phyloP scores from a whole-genome alignment of 139 green algal genomes.

The Chlamydomonas eustigma region DNA sequence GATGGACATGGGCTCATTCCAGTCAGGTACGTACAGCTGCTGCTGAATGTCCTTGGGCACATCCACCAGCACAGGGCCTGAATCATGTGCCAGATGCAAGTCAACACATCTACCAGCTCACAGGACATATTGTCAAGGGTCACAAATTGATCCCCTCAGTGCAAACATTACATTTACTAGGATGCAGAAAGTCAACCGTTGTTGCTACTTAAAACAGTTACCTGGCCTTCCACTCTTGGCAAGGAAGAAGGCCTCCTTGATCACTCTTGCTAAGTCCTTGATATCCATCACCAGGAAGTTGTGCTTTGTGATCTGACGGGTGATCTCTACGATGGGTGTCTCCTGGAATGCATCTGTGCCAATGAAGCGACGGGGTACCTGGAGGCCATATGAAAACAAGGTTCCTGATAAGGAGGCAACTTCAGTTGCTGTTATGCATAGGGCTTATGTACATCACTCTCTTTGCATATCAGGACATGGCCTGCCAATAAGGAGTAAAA shows the following conservation, averaged over 20 bases:
- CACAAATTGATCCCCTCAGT: no score
- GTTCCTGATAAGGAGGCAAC: no score
- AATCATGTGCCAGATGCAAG: neutral
- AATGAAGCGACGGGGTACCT: slow-evolving; percentile 59
- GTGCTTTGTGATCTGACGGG: slow-evolving; percentile 99
- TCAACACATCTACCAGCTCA: no score
- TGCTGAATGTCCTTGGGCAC: slow-evolving; percentile 99
- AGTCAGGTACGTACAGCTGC: slow-evolving; percentile 88
- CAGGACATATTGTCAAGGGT: no score
- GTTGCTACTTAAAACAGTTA: slow-evolving; percentile 13
- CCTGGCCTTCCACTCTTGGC: slow-evolving; percentile 85
- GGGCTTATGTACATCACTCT: no score
- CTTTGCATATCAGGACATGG: no score
- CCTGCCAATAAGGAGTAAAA: no score
- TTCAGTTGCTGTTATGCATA: no score
- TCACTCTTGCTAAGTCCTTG: slow-evolving; percentile 88
- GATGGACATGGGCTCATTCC: slow-evolving; percentile 78
- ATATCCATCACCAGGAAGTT: slow-evolving; percentile 99
- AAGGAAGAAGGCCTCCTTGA: slow-evolving; percentile 97
- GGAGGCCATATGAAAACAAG: no score
- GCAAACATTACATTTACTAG: no score
- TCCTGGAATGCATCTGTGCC: slow-evolving; percentile 93
- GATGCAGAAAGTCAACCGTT: no score
- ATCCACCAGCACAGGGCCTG: slow-evolving; percentile 92
- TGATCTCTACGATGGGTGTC: slow-evolving; percentile 99